These are phyloP conservation scores for Salicornia ramosissima DNA, from an alignment of 148 eudicot genomes.

Conservation along the genomic window DNA sequence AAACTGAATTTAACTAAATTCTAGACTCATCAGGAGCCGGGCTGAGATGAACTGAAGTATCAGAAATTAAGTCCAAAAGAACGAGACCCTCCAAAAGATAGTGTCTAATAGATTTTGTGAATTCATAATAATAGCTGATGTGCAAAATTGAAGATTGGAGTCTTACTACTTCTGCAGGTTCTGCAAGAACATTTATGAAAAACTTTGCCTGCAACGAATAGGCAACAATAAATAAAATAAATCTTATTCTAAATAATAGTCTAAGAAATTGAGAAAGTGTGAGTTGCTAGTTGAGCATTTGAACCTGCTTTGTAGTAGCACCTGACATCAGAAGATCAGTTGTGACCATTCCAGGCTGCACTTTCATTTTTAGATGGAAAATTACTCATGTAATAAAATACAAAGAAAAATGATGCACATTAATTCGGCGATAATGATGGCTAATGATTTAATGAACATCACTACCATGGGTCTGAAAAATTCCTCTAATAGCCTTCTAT, in stretches of 20 bases:
- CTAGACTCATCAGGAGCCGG: too few relatives aligned
- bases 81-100: too few relatives aligned
- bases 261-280: not conserved
- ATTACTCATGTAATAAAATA: not conserved
- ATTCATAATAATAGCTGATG: too few relatives aligned
- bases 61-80: too few relatives aligned
- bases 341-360: conserved; percentile 98
- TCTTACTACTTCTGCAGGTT: conserved; percentile 88
- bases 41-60: too few relatives aligned
- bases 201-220: conserved; percentile 99
- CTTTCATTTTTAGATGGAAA: not conserved
- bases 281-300: conserved; percentile 24
- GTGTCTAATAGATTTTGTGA: too few relatives aligned
- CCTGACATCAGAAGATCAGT: conserved; percentile 98
- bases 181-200: conserved; percentile 94
- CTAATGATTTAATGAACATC: not conserved
- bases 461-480: not conserved
- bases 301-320: conserved; percentile 89
- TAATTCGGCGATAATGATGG: not conserved
- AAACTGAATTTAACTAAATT: too few relatives aligned
- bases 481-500: not conserved
- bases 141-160: too few relatives aligned
- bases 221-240: conserved; percentile 2
- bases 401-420: not conserved
- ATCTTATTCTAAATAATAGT: conserved; percentile 1